Base-by-base conservation (phyloP, 2,329 filamentous ascomycete genomes). In the Fusarium luffae region DNA sequence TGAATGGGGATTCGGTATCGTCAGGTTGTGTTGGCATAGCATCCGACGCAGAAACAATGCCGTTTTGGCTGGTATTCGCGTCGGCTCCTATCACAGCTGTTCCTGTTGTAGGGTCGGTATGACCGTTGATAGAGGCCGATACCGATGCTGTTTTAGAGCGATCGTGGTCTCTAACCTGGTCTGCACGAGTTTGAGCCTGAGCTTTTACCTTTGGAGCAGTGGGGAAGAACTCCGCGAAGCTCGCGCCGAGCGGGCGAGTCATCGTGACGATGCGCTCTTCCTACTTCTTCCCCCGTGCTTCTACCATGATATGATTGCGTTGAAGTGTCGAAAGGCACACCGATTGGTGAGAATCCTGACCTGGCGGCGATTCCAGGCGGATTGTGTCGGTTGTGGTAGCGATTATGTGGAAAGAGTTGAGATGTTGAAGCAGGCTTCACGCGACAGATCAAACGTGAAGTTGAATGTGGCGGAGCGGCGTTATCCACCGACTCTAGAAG, bases 201-300 rank as follows among this genome's bases (percentile, higher is more conserved):
- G 80, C 81, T 79, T 82, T 88, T 83, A 86, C 84, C 79, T 85
- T 89, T 74, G 92, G 92, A 77, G 92, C 92, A 79, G 91, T 89
- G 74, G 92, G 92, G 82, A 94, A 94, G 86, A 93, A 96, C 83
- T 94, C 90, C 83, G 91, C 92, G 86, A 94, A 94, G 83, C 90
- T 90, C 84, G 91, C 90, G 81, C 85, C 85, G 77, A 90, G 86
- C 79, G 90, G 88, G 85, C 92, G 93, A 89, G 93, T 93, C 91
- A 92, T 93, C 83, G 84, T 90, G 85, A 82, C 78, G 78, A 80
- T 81, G 79, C 78, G 80, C 80, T 80, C 81, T 80, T 82, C 83
- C 81, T 84, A 85, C 82, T 82, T 81, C 79, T 82, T 79, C 82
- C 80, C 78, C 83, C 83, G 82, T 82, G 81, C 81, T 82, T 82